A percentile compares a stretch with the other conserved stretches of the same genome.
Evolutionary conservation across 805 yeast genomes (phyloP).

Genomic region (Metschnikowia vanudenii): DNA sequence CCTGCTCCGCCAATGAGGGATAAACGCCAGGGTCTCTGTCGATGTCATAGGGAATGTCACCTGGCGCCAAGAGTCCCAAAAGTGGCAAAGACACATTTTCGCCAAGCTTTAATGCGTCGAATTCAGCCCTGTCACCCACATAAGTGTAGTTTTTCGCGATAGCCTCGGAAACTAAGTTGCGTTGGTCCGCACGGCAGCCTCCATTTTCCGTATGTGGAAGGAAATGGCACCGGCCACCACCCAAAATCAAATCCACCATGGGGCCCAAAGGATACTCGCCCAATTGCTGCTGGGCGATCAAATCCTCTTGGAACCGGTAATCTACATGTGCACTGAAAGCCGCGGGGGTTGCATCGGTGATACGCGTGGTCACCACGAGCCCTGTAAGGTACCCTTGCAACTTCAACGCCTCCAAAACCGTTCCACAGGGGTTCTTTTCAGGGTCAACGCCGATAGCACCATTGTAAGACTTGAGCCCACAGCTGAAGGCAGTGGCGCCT

Average conservation of each 20-base stretch:
- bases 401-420: constrained; percentile 84
- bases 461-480: constrained; percentile 80
- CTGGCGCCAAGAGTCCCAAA: constrained; percentile 69
- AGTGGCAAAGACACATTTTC: constrained; percentile 70
- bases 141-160: constrained; percentile 52
- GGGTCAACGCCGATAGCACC: constrained; percentile 90
- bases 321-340: constrained; percentile 81
- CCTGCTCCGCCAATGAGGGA: constrained; percentile 81
- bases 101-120: constrained; percentile 56
- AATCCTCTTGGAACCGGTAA: constrained; percentile 72
- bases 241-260: constrained; percentile 78
- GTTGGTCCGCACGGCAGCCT: constrained; percentile 68
- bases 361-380: constrained; percentile 85
- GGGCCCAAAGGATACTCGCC: constrained; percentile 80
- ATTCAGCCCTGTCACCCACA: constrained; percentile 56
- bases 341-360: constrained; percentile 96
- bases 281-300: constrained; percentile 83
- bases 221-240: constrained; percentile 90
- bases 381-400: constrained; percentile 81
- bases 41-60: constrained; percentile 80
- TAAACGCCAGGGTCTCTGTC: constrained; percentile 61
- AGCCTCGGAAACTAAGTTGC: constrained; percentile 69
- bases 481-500: constrained; percentile 92
- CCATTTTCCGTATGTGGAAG: constrained; percentile 51
- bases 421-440: constrained; percentile 73